phyloP scores from a whole-genome alignment of 495 filamentous ascomycete genomes.

The Daldinia childiae region DNA sequence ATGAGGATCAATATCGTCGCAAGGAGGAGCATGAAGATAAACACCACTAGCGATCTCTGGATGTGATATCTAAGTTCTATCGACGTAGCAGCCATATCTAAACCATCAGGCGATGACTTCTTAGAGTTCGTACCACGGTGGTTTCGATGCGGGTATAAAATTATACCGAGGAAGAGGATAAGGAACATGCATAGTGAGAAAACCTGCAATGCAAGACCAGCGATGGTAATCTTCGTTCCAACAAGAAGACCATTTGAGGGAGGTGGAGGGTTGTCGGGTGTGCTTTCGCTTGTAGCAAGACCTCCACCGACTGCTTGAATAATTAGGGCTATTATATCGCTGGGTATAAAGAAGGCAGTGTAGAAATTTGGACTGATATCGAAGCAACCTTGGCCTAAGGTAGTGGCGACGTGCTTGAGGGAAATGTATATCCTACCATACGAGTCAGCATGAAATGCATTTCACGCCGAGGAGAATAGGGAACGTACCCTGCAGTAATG shows the following conservation, averaged over 20 bases:
- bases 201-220: slow-evolving; percentile 2
- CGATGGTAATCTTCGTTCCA: slow-evolving; percentile 5
- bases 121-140: neutral
- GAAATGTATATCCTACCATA: slow-evolving; percentile 5
- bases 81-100: too few species aligned
- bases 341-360: slow-evolving; percentile 5
- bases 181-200: neutral
- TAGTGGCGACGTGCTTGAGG: neutral
- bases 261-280: neutral
- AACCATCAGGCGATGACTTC: too few species aligned
- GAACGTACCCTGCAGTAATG: neutral
- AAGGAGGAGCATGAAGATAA: neutral
- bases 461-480: neutral
- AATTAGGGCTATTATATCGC: slow-evolving; percentile 1
- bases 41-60: neutral
- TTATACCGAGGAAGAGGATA: neutral
- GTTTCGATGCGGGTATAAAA: neutral
- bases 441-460: neutral
- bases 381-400: neutral
- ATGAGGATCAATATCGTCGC: slow-evolving; percentile 7
- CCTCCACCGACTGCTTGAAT: slow-evolving; percentile 10
- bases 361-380: neutral
- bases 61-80: too few species aligned
- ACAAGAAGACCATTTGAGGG: neutral
- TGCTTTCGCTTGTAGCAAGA: slow-evolving; percentile 9